Conservation (phyloP, 106 monocot species). For the Apostasia ramifera region DNA sequence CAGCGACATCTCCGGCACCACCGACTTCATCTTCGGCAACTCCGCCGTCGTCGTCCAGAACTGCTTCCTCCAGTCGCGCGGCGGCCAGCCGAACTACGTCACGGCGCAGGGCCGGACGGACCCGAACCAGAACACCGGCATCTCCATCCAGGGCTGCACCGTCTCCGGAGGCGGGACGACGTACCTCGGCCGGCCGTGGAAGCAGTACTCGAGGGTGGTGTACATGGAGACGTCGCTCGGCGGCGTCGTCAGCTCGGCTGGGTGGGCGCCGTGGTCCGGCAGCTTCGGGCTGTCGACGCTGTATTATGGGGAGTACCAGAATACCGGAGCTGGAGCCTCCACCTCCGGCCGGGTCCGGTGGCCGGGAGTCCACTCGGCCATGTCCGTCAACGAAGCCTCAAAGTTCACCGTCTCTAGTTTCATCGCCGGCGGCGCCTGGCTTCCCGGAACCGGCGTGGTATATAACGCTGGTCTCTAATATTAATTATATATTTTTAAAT, state of each 20-base stretch:
- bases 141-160: slow-evolving; percentile 50
- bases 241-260: slow-evolving; percentile 26
- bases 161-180: slow-evolving; percentile 31
- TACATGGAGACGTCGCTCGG: slow-evolving; percentile 47
- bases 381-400: slow-evolving; percentile 38
- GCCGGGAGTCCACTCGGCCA: slow-evolving; percentile 45
- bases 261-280: slow-evolving; percentile 67
- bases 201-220: slow-evolving; percentile 57
- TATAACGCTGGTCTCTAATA: slow-evolving; percentile 33
- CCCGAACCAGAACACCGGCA: slow-evolving; percentile 76
- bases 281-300: slow-evolving; percentile 46
- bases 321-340: slow-evolving; percentile 43
- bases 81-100: slow-evolving; percentile 43
- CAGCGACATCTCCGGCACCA: slow-evolving; percentile 67
- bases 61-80: slow-evolving; percentile 20
- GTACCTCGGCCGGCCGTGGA: slow-evolving; percentile 81
- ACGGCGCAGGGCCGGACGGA: slow-evolving; percentile 72
- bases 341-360: slow-evolving; percentile 51
- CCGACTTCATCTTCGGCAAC: slow-evolving; percentile 93
- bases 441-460: slow-evolving; percentile 44
- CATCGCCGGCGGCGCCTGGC: slow-evolving; percentile 52
- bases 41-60: slow-evolving; percentile 36
- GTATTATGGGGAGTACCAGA: slow-evolving; percentile 69
- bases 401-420: slow-evolving; percentile 63
- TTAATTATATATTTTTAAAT: slow-evolving; percentile 9